These are phyloP conservation scores for Leptographium wingfieldii DNA, from an alignment of 2,329 filamentous ascomycete genomes.

Conservation along the genomic window DNA sequence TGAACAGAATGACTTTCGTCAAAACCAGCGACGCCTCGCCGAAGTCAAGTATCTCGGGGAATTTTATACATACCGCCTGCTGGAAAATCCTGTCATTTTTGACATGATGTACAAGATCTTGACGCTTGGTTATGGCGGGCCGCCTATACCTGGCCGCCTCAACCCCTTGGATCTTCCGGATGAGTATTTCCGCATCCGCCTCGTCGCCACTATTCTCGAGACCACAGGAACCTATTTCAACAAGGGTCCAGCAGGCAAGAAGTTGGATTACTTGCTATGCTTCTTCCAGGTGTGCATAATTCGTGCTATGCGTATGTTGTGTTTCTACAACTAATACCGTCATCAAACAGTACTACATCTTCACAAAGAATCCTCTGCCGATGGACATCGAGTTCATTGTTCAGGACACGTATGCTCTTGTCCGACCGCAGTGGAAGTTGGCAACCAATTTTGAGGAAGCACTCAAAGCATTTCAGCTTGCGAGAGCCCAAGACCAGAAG, in stretches of 20 bases:
- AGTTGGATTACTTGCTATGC: slow-evolving; percentile 91
- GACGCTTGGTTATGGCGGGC: slow-evolving; percentile 82
- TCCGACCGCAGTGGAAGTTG: slow-evolving; percentile 87
- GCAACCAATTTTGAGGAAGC: slow-evolving; percentile 73
- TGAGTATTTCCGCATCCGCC: slow-evolving; percentile 89
- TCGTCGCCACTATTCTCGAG: slow-evolving; percentile 81
- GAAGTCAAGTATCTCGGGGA: slow-evolving; percentile 95
- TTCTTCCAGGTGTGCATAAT: slow-evolving; percentile 67
- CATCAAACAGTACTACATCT: slow-evolving; percentile 64
- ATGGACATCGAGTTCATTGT: slow-evolving; percentile 98
- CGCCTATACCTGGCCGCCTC: slow-evolving; percentile 63
- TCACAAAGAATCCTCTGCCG: slow-evolving; percentile 75
- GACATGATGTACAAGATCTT: slow-evolving; percentile 90
- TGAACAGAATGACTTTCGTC: slow-evolving; percentile 94
- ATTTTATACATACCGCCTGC: slow-evolving; percentile 93
- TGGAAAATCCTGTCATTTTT: slow-evolving; percentile 91
- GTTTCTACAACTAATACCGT: neutral
- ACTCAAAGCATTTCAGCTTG: slow-evolving; percentile 67
- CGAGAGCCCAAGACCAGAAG: slow-evolving; percentile 85
- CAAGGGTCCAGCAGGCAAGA: slow-evolving; percentile 86
- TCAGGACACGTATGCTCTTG: slow-evolving; percentile 76
- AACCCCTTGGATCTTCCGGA: slow-evolving; percentile 78
- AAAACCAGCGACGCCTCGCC: slow-evolving; percentile 86
- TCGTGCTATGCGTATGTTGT: neutral
- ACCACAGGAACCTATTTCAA: slow-evolving; percentile 96